phyloP scores from a whole-genome alignment of 169 alveolate species.

The Cryptosporidium baileyi region DNA sequence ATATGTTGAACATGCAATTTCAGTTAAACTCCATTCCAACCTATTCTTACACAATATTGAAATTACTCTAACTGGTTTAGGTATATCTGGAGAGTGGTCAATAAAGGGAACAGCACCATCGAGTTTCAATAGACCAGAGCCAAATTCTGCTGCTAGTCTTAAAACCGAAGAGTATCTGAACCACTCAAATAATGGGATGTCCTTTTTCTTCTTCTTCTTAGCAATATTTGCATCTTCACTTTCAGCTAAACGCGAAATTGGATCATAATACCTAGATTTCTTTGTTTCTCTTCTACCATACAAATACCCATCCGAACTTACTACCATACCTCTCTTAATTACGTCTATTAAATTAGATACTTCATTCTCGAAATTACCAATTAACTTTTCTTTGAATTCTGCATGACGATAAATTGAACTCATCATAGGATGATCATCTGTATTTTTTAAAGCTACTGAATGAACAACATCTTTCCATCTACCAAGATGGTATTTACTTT shows the following conservation, averaged over 20 bases:
- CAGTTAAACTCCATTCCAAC: constrained; percentile 82
- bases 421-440: constrained; percentile 61
- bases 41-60: constrained; percentile 40
- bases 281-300: constrained; percentile 50
- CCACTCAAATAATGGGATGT: constrained; percentile 48
- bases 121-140: constrained; percentile 46
- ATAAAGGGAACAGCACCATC: constrained; percentile 19
- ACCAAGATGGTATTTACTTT: constrained; percentile 33
- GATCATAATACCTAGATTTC: constrained; percentile 30
- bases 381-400: neutral
- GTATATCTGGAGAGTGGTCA: constrained; percentile 61
- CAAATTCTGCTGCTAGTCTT: constrained; percentile 39
- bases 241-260: constrained; percentile 51
- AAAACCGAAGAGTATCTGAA: constrained; percentile 60
- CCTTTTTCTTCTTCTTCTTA: constrained; percentile 51
- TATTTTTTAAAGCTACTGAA: constrained; percentile 41
- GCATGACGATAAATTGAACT: constrained; percentile 51
- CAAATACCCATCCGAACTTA: constrained; percentile 35
- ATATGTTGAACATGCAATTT: constrained; percentile 82
- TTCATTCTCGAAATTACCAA: constrained; percentile 27
- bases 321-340: constrained; percentile 22
- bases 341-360: constrained; percentile 17
- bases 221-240: constrained; percentile 39
- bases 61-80: constrained; percentile 36
- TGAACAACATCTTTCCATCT: constrained; percentile 36